Base-by-base conservation (phyloP, 2,329 filamentous ascomycete species). In the Sarocladium kiliense region DNA sequence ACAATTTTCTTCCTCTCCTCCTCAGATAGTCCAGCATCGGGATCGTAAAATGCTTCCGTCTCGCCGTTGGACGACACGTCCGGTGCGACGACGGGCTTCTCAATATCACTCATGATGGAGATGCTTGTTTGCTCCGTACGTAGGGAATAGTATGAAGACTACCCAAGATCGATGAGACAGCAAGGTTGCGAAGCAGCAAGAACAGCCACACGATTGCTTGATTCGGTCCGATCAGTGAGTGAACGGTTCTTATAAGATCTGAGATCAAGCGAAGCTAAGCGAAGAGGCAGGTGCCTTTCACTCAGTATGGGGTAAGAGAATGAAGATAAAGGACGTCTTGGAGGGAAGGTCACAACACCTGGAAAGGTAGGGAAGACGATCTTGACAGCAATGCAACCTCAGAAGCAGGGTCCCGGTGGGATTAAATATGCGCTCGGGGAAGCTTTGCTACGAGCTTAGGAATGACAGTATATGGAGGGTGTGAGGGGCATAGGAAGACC, bases 1-100 rank as follows among this genome's bases (percentile, higher is more conserved):
- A 89, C 87, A 63, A 83, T 79, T 50, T 71, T 77, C 25, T 78
- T 79, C 60, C 73, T 78, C 65, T 90, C 87, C 59, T 82, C 84
- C 1, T 79, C 78, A 37, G 77, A 84, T 61, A 88, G 69, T 7
- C 83, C 82, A 49, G 79, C 84, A 68, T 91, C 87, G 6, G 72
- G 72, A 54, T 75, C 70, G 25, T 59, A 59, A 23, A 64, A 56
- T 12, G 62, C 58, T 23, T 65, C 64, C 32, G 63, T 30, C 51
- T 71, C 65, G 5, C 62, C 65, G 12, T 63, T 62, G 49, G 63
- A 65, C 18, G 61, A 65, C 47, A 62, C 49, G n/a, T 68, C 64
- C 44, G 62, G 25, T 23, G 21, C 59, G 7, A 56, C 50, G 25
- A 61, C 62, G 51, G 61, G 64, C 41, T 69, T 68, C 53, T 71